Percentiles rank a stretch among this genome's conserved stretches.
These are phyloP conservation scores for Tuber melanosporum DNA, from an alignment of 495 filamentous ascomycete species.

Conservation along the genomic window DNA sequence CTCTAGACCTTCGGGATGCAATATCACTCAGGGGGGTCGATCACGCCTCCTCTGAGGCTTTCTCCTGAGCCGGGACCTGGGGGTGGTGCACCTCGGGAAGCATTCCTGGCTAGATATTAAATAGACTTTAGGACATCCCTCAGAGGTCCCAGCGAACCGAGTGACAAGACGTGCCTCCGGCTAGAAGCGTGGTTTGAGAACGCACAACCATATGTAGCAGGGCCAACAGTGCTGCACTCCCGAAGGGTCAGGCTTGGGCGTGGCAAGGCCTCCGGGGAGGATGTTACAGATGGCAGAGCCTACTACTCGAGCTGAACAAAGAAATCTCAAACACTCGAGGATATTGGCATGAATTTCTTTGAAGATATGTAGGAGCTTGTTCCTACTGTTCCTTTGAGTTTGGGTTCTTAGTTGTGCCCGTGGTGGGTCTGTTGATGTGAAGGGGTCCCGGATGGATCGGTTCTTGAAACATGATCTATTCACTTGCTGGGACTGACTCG, in stretches of 20 bases:
- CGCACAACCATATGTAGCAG: not conserved
- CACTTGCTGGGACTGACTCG: not conserved
- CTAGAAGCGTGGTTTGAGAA: not conserved
- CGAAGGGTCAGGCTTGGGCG: not conserved
- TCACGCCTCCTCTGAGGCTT: not conserved
- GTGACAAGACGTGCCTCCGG: not conserved
- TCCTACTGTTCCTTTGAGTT: not conserved
- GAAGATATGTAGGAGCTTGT: no score
- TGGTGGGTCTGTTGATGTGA: not conserved
- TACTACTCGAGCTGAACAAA: not conserved
- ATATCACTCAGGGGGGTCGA: not conserved
- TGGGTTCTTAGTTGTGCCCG: not conserved
- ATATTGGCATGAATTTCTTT: not conserved
- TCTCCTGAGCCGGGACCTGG: not conserved
- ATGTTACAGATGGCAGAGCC: not conserved
- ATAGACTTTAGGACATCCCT: not conserved
- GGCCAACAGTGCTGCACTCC: not conserved
- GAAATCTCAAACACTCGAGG: not conserved
- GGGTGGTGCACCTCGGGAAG: not conserved
- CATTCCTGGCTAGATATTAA: not conserved
- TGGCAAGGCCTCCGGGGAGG: not conserved
- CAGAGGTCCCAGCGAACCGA: not conserved
- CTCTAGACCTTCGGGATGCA: not conserved
- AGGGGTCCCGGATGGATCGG: not conserved
- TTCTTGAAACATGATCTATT: not conserved